Base-by-base conservation (phyloP, 768 basidiomycete species). In the Leucocoprinus sp. region DNA sequence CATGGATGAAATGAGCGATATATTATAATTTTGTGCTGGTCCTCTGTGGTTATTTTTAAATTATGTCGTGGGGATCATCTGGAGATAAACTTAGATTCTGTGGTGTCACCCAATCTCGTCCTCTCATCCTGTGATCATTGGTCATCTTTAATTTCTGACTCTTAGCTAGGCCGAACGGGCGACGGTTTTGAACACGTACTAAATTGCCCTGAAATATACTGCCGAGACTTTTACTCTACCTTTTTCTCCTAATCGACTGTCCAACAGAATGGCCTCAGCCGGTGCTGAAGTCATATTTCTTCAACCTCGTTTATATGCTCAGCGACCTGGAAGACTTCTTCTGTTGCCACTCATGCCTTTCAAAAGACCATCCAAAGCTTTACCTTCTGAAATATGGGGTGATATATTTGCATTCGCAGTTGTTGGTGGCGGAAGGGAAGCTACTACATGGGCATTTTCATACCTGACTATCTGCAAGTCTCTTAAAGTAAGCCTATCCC, bases 311-410 rank as follows among this genome's bases (percentile, higher is more conserved):
- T 84, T 82, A 1, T 80, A 79, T 53, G 81, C 77, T 31, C 71
- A 66, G 37, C 58, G 56, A 44, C 68, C 82, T 12, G 81, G 84
- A 37, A 68, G 68, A 23, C 68, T 89, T 22, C 60, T 83, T 11
- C 70, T 90, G 9, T 61, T 89, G 0, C 85, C 85, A 12, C 69
- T 90, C 14, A 69, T 88, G 9, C 84, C 83, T 9, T 58, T 68
- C 4, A 69, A 63, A 33, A 71, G 69, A 19, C 69, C 70, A 14
- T 51, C 71, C 38, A 76, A 72, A 50, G 64, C 76, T 22, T 66
- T 90, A 14, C 87, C 87, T 1, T 62, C 65, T 3, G 87, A 89
- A 64, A 57, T 89, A 50, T 89, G 87, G 87, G 64, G 70, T 5
- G 70, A 69, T 28, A 76, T 90, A 40, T 69, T 89, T 42, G 57